Evolutionary conservation across 1,139 yeast species (phyloP).

Genomic region (Nadsonia commutata): DNA sequence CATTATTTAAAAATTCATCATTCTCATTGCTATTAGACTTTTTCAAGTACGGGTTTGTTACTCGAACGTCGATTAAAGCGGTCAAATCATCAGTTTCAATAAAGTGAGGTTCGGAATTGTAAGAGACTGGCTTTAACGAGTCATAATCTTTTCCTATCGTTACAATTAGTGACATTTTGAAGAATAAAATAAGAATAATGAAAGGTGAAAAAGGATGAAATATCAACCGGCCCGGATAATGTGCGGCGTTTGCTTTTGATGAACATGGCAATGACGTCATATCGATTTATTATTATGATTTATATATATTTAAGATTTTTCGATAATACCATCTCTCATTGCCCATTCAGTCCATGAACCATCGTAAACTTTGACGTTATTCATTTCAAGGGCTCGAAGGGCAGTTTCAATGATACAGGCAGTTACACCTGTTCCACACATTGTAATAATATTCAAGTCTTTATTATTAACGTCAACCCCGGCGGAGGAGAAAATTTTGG

Average conservation of each 20-base stretch:
- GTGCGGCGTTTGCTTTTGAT: not conserved
- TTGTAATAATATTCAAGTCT: slow-evolving; percentile 44
- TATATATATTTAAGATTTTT: too few species aligned
- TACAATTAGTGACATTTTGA: not conserved
- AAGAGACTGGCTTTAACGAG: not conserved
- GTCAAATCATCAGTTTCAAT: not conserved
- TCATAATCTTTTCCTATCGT: not conserved
- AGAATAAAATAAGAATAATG: not conserved
- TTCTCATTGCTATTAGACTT: not conserved
- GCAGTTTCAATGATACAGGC: slow-evolving; percentile 74
- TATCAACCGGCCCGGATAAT: too few species aligned
- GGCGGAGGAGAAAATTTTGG: slow-evolving; percentile 28
- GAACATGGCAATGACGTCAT: not conserved
- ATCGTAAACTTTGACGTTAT: slow-evolving; percentile 48
- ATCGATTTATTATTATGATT: too few species aligned
- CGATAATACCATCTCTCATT: slow-evolving; percentile 18
- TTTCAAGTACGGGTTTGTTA: not conserved
- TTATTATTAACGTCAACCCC: slow-evolving; percentile 31
- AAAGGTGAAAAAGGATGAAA: not conserved
- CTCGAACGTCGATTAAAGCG: not conserved
- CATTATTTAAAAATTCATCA: not conserved
- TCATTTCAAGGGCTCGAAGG: slow-evolving; percentile 40
- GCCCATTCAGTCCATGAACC: slow-evolving; percentile 79
- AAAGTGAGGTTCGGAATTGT: not conserved
- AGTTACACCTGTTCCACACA: slow-evolving; percentile 95